Conservation (phyloP, 73 alveolate genomes). For the Strombidium stylifer region DNA sequence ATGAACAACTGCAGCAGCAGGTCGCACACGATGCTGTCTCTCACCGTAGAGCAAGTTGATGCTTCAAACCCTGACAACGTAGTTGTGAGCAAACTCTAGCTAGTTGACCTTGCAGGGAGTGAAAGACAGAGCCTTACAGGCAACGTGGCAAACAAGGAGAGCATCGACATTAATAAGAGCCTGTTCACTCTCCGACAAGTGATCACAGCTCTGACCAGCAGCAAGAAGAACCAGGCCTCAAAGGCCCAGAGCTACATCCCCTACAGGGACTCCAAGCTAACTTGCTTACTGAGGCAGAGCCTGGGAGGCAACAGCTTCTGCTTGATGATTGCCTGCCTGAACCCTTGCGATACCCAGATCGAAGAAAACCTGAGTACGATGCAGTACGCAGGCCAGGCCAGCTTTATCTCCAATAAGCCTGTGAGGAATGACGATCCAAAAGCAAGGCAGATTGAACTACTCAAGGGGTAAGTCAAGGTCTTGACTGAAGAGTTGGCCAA, state of each 20-base stretch:
- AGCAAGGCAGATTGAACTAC: constrained; percentile 48
- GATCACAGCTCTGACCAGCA: constrained; percentile 84
- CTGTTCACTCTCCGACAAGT: constrained; percentile 90
- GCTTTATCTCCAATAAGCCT: constrained; percentile 85
- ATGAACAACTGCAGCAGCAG: constrained; percentile 66
- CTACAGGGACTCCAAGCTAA: constrained; percentile 94
- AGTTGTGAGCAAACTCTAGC: constrained; percentile 73
- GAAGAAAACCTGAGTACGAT: constrained; percentile 95
- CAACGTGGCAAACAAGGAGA: constrained; percentile 79
- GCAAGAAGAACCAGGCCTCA: constrained; percentile 34
- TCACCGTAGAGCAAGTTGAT: constrained; percentile 63
- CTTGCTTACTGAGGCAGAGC: constrained; percentile 88
- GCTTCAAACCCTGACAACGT: constrained; percentile 70
- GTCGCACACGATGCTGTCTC: constrained; percentile 61
- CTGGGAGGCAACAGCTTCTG: constrained; percentile 96
- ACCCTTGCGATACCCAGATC: constrained; percentile 81
- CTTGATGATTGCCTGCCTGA: constrained; percentile 96
- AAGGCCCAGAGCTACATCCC: constrained; percentile 60
- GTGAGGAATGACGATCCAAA: constrained; percentile 90
- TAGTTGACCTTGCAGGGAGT: constrained; percentile 96
- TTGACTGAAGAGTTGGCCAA: constrained; percentile 15
- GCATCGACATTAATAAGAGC: constrained; percentile 89
- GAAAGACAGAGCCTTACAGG: constrained; percentile 87
- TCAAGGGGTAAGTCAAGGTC: constrained; percentile 35
- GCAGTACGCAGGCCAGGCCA: constrained; percentile 94